A percentile compares a stretch with the other conserved stretches of the same genome.
Conservation (phyloP, 371 early-diverging fungal genomes). For the Rhizopus stolonifer region DNA sequence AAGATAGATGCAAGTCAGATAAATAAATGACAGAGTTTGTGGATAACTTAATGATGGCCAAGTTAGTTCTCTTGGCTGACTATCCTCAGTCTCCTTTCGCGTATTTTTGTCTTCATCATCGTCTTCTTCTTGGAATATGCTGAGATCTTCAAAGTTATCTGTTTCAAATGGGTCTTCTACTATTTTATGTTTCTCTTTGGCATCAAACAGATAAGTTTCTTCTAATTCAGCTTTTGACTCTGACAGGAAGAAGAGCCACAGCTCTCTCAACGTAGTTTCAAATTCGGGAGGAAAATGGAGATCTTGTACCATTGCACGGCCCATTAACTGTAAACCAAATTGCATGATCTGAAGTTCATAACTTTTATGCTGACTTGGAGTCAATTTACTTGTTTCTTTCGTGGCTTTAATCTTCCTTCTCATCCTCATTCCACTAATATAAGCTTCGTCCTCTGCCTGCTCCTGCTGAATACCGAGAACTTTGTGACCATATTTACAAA, state of each 20-base stretch:
- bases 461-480: slow-evolving; percentile 24
- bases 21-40: slow-evolving; percentile 23
- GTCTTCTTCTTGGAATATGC: neutral
- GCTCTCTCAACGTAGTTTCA: slow-evolving; percentile 31
- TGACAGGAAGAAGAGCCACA: slow-evolving; percentile 35
- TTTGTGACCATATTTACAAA: slow-evolving; percentile 41
- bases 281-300: slow-evolving; percentile 31
- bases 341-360: slow-evolving; percentile 21
- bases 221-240: slow-evolving; percentile 8
- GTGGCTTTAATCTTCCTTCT: neutral
- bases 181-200: slow-evolving; percentile 12
- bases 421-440: neutral
- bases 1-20: slow-evolving; percentile 29
- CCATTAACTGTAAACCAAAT: slow-evolving; percentile 19
- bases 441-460: slow-evolving; percentile 10
- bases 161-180: too few relatives aligned
- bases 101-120: neutral
- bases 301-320: slow-evolving; percentile 27
- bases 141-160: neutral
- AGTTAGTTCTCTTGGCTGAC: neutral
- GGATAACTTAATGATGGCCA: slow-evolving; percentile 14
- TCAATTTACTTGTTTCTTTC: neutral
- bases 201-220: slow-evolving; percentile 19
- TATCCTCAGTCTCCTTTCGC: neutral
- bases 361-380: slow-evolving; percentile 7